Base-by-base conservation (phyloP, 1,284 basidiomycete species). In the Chiua sp. region DNA sequence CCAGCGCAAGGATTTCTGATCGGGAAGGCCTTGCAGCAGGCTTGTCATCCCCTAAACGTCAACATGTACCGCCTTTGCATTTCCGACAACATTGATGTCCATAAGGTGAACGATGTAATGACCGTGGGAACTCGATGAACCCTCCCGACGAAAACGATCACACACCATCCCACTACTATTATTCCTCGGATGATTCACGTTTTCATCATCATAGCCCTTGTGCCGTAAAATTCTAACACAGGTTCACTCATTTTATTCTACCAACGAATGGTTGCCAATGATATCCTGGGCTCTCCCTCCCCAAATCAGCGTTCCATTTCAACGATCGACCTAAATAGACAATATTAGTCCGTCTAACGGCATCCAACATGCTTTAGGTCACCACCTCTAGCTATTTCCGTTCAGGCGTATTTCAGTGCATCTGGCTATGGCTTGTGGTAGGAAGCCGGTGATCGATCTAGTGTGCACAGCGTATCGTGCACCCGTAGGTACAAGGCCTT, bases 191-290 rank as follows among this genome's bases (percentile, higher is more conserved):
- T 16, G 37, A 18, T 26, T 28, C 51, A 48, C 48, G 28, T 53
- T 66, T 52, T 4, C 13, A 16, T 30, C 28, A 50, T 26, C 39
- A 32, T 48, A 28, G 44, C n/a, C 50, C 10, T 26, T 22, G 33
- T 37, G 51, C 53, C n/a, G 26, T 53, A n/a, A 62, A 56, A 44
- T 55, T 13, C 30, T 61, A 67, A 61, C 48, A 22, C 23, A 30
- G 46, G 7, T 18, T 47, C 12, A 30, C 37, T 42, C 13, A 53
- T 67, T 63, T 55, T 53, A 62, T 63, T 62, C 28, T 51, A 47
- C 28, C 1, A 18, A 15, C 5, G n/a, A 44, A 55, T 51, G 26
- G 37, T 23, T n/a, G n/a, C n/a, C n/a, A n/a, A n/a, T 42, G 32
- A 35, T 32, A n/a, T 46, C 28, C n/a, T n/a, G n/a, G 20, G 42